These are phyloP conservation scores for Hypomyces rosellus DNA, from an alignment of 2,329 filamentous ascomycete species.

Conservation along the genomic window DNA sequence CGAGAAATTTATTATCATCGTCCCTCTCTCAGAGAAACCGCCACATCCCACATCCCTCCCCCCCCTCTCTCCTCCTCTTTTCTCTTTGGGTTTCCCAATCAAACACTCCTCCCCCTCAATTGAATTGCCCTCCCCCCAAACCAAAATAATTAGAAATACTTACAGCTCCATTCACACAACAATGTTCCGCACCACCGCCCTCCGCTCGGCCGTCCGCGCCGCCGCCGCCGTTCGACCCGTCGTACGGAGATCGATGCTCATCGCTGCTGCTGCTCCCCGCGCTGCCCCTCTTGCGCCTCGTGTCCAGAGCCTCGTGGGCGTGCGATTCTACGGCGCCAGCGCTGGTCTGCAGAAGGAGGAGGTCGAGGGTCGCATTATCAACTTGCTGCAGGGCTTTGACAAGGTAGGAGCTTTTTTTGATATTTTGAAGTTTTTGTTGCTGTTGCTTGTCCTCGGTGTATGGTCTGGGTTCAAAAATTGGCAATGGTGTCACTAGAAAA, in stretches of 20 bases:
- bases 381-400: conserved; percentile 92
- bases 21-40: conserved; percentile 1
- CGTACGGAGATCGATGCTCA: conserved; percentile 50
- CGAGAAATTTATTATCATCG: conserved; percentile 42
- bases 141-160: too few relatives aligned
- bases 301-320: conserved; percentile 58
- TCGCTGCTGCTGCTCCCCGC: conserved; percentile 42
- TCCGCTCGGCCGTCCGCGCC: conserved; percentile 59
- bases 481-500: too few relatives aligned
- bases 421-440: conserved; percentile 18
- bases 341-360: conserved; percentile 73
- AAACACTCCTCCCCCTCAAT: neutral
- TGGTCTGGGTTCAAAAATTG: too few relatives aligned
- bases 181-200: conserved; percentile 87
- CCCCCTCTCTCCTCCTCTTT: neutral
- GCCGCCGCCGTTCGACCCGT: conserved; percentile 38
- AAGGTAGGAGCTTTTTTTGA: conserved; percentile 51
- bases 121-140: too few relatives aligned
- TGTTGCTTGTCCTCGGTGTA: too few relatives aligned
- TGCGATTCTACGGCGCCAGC: conserved; percentile 81
- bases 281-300: conserved; percentile 46
- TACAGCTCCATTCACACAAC: too few relatives aligned
- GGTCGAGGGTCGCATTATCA: conserved; percentile 87
- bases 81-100: neutral
- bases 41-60: conserved; percentile 1